phyloP scores from a whole-genome alignment of 2,329 filamentous ascomycete species.

The Colletotrichum endophyticum region DNA sequence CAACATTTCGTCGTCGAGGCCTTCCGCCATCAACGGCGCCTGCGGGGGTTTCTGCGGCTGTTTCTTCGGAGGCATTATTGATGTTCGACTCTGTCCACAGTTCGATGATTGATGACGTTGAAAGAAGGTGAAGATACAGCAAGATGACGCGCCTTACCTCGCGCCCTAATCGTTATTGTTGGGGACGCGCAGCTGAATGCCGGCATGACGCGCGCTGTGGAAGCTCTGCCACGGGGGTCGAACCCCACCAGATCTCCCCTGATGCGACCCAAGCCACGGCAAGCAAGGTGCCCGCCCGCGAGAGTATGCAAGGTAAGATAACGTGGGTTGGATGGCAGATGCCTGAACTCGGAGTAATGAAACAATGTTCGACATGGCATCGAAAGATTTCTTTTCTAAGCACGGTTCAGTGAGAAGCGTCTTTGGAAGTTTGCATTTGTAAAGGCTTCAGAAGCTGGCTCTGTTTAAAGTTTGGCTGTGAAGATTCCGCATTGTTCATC shows the following conservation, averaged over 20 bases:
- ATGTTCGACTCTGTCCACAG: accelerated
- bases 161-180: neutral
- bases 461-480: neutral
- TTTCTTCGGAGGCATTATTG: neutral
- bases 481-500: neutral
- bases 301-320: neutral
- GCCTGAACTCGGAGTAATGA: neutral
- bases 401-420: accelerated
- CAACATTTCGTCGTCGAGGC: conserved; percentile 23
- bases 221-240: neutral
- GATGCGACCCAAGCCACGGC: neutral
- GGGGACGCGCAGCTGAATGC: neutral
- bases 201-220: neutral
- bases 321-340: neutral
- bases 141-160: neutral
- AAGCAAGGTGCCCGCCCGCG: neutral
- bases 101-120: neutral
- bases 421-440: neutral
- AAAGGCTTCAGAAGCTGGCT: neutral
- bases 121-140: neutral
- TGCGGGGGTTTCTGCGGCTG: neutral
- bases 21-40: neutral
- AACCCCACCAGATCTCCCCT: neutral
- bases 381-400: neutral
- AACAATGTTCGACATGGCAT: neutral